Evolutionary conservation across 257 asterid species (phyloP), one percentile per base, ranked within the genome.

Genomic region (Jacaranda mimosifolia): DNA sequence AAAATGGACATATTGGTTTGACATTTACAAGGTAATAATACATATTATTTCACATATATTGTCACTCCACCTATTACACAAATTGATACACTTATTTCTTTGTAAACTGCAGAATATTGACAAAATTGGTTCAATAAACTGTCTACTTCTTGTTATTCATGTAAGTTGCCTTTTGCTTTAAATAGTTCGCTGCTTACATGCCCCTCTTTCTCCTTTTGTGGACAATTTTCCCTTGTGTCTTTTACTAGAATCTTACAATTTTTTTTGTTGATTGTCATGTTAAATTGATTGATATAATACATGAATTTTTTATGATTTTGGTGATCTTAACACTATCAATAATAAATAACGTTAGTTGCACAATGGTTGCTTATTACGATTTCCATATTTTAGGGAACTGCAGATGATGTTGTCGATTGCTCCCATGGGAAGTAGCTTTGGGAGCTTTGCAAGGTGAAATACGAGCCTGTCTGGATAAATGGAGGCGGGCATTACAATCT

Each of bases 401-500:
- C 96, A 2, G 97, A 92, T 71, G 97, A 92, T 72, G 95, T 91
- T 21, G 97, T 92, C 48, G 93, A 92, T 79, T 87, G 83, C 74
- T 86, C 92, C 21, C 97, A 92, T 10, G 97, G 97, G 46, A 88
- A 89, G 82, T 90, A 87, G 85, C 90, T 92, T 21, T 85, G 88
- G 85, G 94, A 89, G 83, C 93, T 86, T 19, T 88, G 91, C 84
- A 88, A 85, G 79, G 87, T 81, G 58, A 85, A 85, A 42, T 91
- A 87, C 68, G 94, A 89, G 35, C 94, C 94, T 35, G n/a, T 86
- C 35, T 91, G 94, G 94, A 67, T 91, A 74, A 86, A 63, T 45
- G 92, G 94, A n/a, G 94, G 91, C 14, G 94, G 94, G 38, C 94
- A 91, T 81, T 86, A 94, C 87, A 91, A 92, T 78, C 89, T 91